Evolutionary conservation across 164 flowering plant genomes (phyloP).

Genomic region (Vitis rotundifolia): DNA sequence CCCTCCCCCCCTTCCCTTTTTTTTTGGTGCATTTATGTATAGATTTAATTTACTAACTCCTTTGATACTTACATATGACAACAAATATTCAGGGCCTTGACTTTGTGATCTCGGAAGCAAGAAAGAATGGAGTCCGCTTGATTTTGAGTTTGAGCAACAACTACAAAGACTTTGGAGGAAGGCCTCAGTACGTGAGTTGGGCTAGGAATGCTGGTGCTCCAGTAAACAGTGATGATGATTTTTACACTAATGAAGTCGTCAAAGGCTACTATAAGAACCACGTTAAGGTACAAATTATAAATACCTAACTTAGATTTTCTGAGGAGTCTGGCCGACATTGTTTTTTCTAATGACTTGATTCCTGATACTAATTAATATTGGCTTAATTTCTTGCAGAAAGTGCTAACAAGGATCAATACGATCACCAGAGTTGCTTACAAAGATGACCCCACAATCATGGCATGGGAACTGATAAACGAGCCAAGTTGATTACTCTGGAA

Average conservation of each 20-base stretch:
- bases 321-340: neutral
- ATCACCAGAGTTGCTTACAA: constrained; percentile 35
- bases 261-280: constrained; percentile 42
- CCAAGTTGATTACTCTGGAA: constrained; percentile 47
- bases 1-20: too few relatives aligned
- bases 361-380: too few relatives aligned
- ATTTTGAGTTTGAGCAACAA: constrained; percentile 46
- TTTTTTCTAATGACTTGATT: neutral
- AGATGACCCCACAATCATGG: constrained; percentile 50
- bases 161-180: constrained; percentile 50
- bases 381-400: constrained; percentile 20
- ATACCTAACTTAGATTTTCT: too few relatives aligned
- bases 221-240: constrained; percentile 36
- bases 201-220: constrained; percentile 31
- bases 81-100: constrained; percentile 39
- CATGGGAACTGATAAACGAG: constrained; percentile 61
- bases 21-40: too few relatives aligned
- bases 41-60: too few relatives aligned
- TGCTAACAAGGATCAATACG: constrained; percentile 42
- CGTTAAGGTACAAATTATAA: constrained; percentile 24
- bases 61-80: too few relatives aligned
- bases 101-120: constrained; percentile 53
- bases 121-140: constrained; percentile 25
- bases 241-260: constrained; percentile 31
- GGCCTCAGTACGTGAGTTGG: constrained; percentile 48